Evolutionary conservation across 108 stramenopile species (phyloP).

Genomic region (Bacterosira constricta): DNA sequence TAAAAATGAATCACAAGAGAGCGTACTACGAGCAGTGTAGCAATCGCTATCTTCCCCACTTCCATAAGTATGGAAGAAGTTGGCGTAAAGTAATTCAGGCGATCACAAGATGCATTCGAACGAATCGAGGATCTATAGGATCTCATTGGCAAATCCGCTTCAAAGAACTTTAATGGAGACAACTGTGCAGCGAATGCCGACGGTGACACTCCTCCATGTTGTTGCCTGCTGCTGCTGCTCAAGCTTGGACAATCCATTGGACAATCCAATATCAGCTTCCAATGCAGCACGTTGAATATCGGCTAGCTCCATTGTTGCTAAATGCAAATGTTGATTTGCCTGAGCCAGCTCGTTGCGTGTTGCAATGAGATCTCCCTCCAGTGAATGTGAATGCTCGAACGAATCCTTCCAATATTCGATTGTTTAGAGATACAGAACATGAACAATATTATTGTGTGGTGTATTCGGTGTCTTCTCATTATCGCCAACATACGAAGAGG

Average conservation of each 20-base stretch:
- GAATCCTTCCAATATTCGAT: constrained; percentile 33
- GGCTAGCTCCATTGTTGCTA: constrained; percentile 31
- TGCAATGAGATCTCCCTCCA: constrained; percentile 28
- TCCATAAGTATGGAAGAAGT: constrained; percentile 14
- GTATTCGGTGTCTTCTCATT: background rate
- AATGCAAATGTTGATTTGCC: constrained; percentile 39
- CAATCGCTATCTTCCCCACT: constrained; percentile 33
- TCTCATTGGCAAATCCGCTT: background rate
- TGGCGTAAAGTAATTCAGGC: constrained; percentile 26
- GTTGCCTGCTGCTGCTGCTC: no score
- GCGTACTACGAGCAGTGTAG: constrained; percentile 25
- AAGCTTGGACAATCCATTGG: constrained; percentile 15
- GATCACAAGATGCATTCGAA: constrained; percentile 36
- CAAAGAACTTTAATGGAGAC: constrained; percentile 10
- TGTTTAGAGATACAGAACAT: constrained; percentile 11
- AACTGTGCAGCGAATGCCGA: background rate
- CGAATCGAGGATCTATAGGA: constrained; percentile 17
- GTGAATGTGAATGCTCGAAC: constrained; percentile 26
- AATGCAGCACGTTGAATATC: constrained; percentile 24
- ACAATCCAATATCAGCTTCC: constrained; percentile 28
- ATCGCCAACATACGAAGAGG: background rate
- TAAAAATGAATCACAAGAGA: constrained; percentile 28
- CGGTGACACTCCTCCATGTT: background rate
- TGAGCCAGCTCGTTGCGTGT: constrained; percentile 28
- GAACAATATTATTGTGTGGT: constrained; percentile 1